Conservation (phyloP, 768 basidiomycete genomes). For the Boletus insuetus region DNA sequence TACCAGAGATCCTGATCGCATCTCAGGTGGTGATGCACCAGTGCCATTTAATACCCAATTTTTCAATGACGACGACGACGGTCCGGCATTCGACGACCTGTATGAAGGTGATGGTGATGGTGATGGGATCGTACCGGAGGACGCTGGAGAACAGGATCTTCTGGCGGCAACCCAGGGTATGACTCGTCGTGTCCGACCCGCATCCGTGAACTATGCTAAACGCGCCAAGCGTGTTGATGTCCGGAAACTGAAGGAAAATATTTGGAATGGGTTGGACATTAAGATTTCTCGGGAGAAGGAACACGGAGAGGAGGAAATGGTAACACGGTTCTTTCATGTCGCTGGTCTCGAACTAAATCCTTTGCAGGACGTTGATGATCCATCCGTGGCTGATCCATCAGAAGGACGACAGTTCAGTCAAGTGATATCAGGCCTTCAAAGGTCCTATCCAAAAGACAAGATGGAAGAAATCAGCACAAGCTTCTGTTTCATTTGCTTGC, state of each 20-base stretch:
- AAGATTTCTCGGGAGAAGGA: slow-evolving; percentile 42
- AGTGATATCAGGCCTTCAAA: slow-evolving; percentile 80
- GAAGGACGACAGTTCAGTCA: slow-evolving; percentile 71
- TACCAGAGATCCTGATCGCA: slow-evolving; percentile 8
- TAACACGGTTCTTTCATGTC: slow-evolving; percentile 27
- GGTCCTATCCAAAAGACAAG: slow-evolving; percentile 86
- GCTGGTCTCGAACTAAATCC: background rate
- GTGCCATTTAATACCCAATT: slow-evolving; percentile 93
- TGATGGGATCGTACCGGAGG: slow-evolving; percentile 45
- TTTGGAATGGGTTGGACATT: slow-evolving; percentile 92
- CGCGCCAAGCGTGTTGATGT: slow-evolving; percentile 97
- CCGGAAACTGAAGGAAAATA: slow-evolving; percentile 94
- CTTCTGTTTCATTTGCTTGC: slow-evolving; percentile 97
- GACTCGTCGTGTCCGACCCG: slow-evolving; percentile 77
- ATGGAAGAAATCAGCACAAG: slow-evolving; percentile 98
- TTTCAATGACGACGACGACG: slow-evolving; percentile 93
- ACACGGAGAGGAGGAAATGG: slow-evolving; percentile 53
- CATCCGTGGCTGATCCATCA: slow-evolving; percentile 54
- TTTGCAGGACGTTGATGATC: slow-evolving; percentile 53
- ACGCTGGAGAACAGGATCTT: slow-evolving; percentile 82
- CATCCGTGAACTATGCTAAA: slow-evolving; percentile 91
- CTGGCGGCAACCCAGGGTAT: slow-evolving; percentile 76
- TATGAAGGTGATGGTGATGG: slow-evolving; percentile 47
- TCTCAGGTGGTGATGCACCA: slow-evolving; percentile 45
- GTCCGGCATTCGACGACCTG: slow-evolving; percentile 63